Conservation (phyloP, 75 land plant species). For the Ceratopteris richardii region DNA sequence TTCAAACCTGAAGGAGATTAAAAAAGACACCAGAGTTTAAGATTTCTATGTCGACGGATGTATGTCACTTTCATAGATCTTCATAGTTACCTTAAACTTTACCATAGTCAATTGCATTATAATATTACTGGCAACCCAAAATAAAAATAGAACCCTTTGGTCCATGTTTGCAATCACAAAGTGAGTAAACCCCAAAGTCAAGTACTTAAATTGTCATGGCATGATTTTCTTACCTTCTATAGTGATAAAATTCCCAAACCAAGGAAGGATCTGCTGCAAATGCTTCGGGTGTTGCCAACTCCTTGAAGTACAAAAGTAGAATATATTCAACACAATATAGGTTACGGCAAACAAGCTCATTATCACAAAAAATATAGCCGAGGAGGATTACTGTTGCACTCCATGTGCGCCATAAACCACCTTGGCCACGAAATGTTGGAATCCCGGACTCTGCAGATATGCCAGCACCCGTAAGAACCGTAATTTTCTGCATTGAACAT, state of each 20-base stretch:
- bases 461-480: slow-evolving; percentile 45
- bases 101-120: no score
- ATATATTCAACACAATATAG: background rate
- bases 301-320: slow-evolving; percentile 16
- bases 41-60: no score
- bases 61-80: no score
- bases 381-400: slow-evolving; percentile 35
- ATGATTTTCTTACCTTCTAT: slow-evolving; percentile 34
- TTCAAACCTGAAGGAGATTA: no score
- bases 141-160: no score
- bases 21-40: no score
- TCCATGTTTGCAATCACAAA: no score
- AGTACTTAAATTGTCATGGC: no score
- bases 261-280: slow-evolving; percentile 39
- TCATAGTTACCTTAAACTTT: no score
- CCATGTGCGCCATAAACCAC: slow-evolving; percentile 43
- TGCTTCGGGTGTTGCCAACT: slow-evolving; percentile 43
- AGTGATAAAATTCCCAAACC: slow-evolving; percentile 53
- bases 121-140: no score
- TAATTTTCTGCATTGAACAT: slow-evolving; percentile 29
- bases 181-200: no score
- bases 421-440: slow-evolving; percentile 46
- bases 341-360: background rate
- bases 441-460: slow-evolving; percentile 53
- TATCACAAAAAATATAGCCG: slow-evolving; percentile 2